Conservation (phyloP, 23 red algal genomes). For the Rhodosorus marinus region DNA sequence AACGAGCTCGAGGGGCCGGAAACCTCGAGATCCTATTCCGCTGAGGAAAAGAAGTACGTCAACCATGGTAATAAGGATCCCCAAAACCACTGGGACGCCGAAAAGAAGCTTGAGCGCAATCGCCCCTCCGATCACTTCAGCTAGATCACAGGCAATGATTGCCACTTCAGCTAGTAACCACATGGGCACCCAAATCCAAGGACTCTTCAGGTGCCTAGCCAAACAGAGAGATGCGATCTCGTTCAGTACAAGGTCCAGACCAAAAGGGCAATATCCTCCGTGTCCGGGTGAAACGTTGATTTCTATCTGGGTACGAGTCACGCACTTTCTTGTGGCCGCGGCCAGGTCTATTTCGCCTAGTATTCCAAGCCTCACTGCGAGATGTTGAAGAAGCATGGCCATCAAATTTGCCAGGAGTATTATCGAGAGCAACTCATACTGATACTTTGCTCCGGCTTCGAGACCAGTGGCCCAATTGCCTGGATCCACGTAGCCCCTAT, state of each 20-base stretch:
- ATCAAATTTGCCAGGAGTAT: slow-evolving; percentile 16
- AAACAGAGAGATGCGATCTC: no score
- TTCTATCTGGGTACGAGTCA: slow-evolving; percentile 1
- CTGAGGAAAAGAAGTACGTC: no score
- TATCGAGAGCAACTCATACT: slow-evolving; percentile 22
- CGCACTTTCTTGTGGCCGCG: slow-evolving; percentile 8
- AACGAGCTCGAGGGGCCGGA: no score
- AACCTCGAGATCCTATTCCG: no score
- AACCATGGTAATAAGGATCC: slow-evolving; percentile 6
- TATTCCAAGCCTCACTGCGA: slow-evolving; percentile 9
- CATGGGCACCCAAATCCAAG: background rate
- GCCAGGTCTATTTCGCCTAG: slow-evolving; percentile 19
- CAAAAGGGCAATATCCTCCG: no score
- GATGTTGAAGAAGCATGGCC: slow-evolving; percentile 10
- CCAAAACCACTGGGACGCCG: slow-evolving; percentile 8
- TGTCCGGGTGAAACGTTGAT: no score
- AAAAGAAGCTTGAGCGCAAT: slow-evolving; percentile 15
- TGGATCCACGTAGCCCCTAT: slow-evolving; percentile 38
- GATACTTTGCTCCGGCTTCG: slow-evolving; percentile 19
- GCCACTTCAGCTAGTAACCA: slow-evolving; percentile 13
- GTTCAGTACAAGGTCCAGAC: no score
- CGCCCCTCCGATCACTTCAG: slow-evolving; percentile 18
- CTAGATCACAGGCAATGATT: slow-evolving; percentile 18
- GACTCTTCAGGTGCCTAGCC: no score
- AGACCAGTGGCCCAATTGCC: slow-evolving; percentile 34